phyloP scores from a whole-genome alignment of 179 eudicot genomes.

The Heliamphora pulchella region DNA sequence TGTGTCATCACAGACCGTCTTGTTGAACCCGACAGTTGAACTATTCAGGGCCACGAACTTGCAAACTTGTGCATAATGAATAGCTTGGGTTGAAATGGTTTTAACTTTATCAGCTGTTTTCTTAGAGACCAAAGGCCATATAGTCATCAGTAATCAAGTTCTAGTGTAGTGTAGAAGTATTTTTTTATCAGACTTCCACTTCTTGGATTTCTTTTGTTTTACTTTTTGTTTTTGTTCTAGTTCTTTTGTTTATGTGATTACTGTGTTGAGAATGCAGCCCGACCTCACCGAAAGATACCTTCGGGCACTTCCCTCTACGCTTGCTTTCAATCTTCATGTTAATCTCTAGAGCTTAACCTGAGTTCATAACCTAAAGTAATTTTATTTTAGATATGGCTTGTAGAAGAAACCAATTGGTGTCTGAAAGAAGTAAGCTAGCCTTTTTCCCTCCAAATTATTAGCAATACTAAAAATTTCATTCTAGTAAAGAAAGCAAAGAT shows the following conservation, averaged over 20 bases:
- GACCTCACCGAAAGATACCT: background rate
- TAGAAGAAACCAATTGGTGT: background rate
- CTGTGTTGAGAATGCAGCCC: background rate
- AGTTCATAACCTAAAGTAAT: background rate
- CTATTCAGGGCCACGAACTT: background rate
- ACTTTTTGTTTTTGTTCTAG: background rate
- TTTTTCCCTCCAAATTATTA: no score
- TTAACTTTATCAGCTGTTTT: background rate
- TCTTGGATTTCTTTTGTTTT: no score
- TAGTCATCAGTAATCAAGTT: background rate
- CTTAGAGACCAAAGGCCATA: background rate
- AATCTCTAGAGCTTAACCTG: background rate
- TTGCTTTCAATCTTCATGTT: background rate
- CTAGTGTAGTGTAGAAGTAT: background rate
- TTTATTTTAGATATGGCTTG: background rate
- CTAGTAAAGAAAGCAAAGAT: background rate
- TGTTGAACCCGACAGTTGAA: constrained; percentile 12
- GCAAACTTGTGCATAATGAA: background rate
- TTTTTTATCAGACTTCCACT: background rate
- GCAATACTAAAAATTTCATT: background rate
- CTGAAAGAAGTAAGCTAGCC: no score
- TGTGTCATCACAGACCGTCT: constrained; percentile 10
- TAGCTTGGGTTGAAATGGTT: background rate
- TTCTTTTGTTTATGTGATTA: background rate
- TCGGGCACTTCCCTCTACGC: background rate